phyloP scores from a whole-genome alignment of 169 alveolate genomes.

The Ichthyophthirius multifiliis region DNA sequence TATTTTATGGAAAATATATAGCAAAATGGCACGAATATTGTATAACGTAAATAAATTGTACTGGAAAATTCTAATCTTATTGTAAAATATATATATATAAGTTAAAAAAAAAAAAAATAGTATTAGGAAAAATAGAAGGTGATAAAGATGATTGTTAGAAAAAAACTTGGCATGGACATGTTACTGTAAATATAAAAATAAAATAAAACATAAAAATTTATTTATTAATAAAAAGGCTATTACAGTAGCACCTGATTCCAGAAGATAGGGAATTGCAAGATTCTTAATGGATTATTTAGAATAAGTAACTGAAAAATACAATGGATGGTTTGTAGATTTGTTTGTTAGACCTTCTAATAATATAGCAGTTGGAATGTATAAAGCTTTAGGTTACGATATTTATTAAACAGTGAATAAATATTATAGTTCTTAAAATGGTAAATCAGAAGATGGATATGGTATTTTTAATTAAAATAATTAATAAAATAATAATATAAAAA shows the following conservation, averaged over 20 bases:
- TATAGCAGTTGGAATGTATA: constrained; percentile 90
- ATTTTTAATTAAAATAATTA: constrained; percentile 13
- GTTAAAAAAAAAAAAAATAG: not conserved
- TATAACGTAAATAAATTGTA: constrained; percentile 86
- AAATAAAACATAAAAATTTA: too few species aligned
- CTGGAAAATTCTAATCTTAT: constrained; percentile 89
- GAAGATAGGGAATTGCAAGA: constrained; percentile 92
- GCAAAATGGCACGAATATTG: constrained; percentile 94
- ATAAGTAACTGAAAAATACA: constrained; percentile 81
- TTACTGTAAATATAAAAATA: constrained; percentile 52
- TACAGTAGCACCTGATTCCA: constrained; percentile 92
- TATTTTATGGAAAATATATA: constrained; percentile 89
- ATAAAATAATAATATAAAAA: not conserved
- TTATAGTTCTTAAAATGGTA: constrained; percentile 77
- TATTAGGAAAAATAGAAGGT: constrained; percentile 93
- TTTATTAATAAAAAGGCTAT: constrained; percentile 75
- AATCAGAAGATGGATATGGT: constrained; percentile 91
- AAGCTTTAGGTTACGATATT: constrained; percentile 87
- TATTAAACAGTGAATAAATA: constrained; percentile 85
- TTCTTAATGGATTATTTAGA: constrained; percentile 90
- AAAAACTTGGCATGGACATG: constrained; percentile 95
- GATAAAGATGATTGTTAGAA: constrained; percentile 69
- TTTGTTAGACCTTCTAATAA: constrained; percentile 92
- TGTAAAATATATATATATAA: not conserved
- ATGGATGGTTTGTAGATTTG: constrained; percentile 92